A percentile compares a stretch with the other conserved stretches of the same genome.
These are phyloP conservation scores for Candida dendrica DNA, from an alignment of 805 yeast species.

Conservation along the genomic window DNA sequence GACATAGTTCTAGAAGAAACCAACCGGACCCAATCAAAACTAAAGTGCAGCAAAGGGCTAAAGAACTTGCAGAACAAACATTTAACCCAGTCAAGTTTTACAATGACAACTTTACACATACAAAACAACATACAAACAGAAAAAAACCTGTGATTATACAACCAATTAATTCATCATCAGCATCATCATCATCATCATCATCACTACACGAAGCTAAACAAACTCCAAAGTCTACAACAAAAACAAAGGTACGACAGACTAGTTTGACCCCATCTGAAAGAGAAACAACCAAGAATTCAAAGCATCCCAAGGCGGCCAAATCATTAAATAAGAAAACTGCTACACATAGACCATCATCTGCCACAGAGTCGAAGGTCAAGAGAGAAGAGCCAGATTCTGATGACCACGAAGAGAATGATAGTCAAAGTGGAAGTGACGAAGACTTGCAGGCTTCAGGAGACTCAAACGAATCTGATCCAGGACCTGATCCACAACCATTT, in stretches of 20 bases:
- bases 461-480: slow-evolving; percentile 1
- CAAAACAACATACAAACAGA: not conserved
- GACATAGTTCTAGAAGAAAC: slow-evolving; percentile 15
- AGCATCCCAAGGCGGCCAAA: not conserved
- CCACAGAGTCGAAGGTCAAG: too few species aligned
- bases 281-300: not conserved
- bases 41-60: slow-evolving; percentile 7
- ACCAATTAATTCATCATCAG: not conserved
- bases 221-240: not conserved
- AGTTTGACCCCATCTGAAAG: too few species aligned
- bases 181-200: not conserved
- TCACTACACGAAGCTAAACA: not conserved
- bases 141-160: slow-evolving; percentile 1
- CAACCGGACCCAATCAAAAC: slow-evolving; percentile 11
- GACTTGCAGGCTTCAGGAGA: too few species aligned
- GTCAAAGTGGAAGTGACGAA: slow-evolving; percentile 7
- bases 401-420: slow-evolving; percentile 6
- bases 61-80: slow-evolving; percentile 9
- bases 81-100: slow-evolving; percentile 16
- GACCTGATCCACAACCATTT: slow-evolving; percentile 13
- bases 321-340: not conserved
- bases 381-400: not conserved
- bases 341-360: too few species aligned
- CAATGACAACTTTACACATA: slow-evolving; percentile 9
- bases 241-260: not conserved